Evolutionary conservation across 305 asterid species (phyloP).

Genomic region (Solanum hybrid): DNA sequence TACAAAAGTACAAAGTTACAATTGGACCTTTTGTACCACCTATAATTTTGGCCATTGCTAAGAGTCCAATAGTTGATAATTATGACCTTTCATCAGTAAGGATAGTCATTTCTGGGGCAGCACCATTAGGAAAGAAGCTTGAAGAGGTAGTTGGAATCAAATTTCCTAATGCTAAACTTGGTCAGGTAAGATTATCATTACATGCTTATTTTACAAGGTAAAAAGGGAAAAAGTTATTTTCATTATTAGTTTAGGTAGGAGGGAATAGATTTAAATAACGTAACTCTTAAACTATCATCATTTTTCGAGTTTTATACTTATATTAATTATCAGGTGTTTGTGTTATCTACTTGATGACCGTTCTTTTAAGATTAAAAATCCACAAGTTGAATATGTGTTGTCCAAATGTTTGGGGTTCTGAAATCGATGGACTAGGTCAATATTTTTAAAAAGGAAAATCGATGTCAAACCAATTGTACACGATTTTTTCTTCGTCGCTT

Average conservation of each 20-base stretch:
- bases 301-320: background rate
- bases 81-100: slow-evolving; percentile 67
- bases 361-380: background rate
- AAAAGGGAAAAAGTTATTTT: background rate
- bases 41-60: slow-evolving; percentile 56
- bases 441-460: background rate
- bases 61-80: slow-evolving; percentile 53
- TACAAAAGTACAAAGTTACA: slow-evolving; percentile 66
- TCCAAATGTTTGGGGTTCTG: background rate
- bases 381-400: background rate
- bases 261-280: background rate
- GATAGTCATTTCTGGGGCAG: slow-evolving; percentile 84
- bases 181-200: slow-evolving; percentile 42
- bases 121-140: slow-evolving; percentile 87
- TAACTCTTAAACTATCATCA: background rate
- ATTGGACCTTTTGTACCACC: slow-evolving; percentile 89
- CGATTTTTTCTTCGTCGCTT: background rate
- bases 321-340: background rate
- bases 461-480: too few species aligned
- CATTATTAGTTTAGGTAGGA: background rate
- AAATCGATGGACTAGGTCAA: background rate
- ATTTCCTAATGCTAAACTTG: slow-evolving; percentile 69
- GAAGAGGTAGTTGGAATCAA: slow-evolving; percentile 66
- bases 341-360: background rate
- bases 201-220: background rate